Evolutionary conservation across 2,329 filamentous ascomycete species (phyloP).

Genomic region (Ramichloridium luteum): DNA sequence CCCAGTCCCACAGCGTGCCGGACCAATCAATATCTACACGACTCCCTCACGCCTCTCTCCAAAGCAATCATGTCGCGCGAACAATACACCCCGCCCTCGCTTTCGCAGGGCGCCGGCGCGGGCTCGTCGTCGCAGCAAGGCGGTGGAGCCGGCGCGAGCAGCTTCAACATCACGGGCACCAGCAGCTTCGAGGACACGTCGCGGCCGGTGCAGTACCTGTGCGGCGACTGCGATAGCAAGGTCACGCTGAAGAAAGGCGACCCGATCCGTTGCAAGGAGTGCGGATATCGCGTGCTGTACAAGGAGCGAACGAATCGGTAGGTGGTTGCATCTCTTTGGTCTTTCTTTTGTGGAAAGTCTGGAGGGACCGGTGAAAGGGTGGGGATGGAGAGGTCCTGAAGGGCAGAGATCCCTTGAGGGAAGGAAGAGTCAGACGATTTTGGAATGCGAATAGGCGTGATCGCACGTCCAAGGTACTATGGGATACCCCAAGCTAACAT

Average conservation of each 20-base stretch:
- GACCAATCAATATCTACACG: too few relatives aligned
- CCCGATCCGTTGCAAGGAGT: conserved; percentile 78
- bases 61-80: conserved; percentile 46
- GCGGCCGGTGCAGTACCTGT: conserved; percentile 42
- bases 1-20: too few relatives aligned
- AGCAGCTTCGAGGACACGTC: conserved; percentile 47
- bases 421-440: too few relatives aligned
- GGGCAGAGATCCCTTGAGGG: too few relatives aligned
- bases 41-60: too few relatives aligned
- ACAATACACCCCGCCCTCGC: conserved; percentile 61
- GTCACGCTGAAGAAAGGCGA: conserved; percentile 66
- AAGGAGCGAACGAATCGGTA: conserved; percentile 97
- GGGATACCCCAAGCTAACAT: conserved; percentile 7
- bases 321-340: conserved; percentile 27
- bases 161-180: conserved; percentile 37
- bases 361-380: background rate
- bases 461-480: too few relatives aligned
- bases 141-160: conserved; percentile 8
- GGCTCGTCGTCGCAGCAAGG: conserved; percentile 14
- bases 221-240: conserved; percentile 73
- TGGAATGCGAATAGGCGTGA: too few relatives aligned
- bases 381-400: background rate
- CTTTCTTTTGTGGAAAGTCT: background rate
- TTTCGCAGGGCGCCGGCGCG: conserved; percentile 28
- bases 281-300: conserved; percentile 88